Conservation (phyloP, 108 stramenopile species). For the Aurantiochytrium sp. region DNA sequence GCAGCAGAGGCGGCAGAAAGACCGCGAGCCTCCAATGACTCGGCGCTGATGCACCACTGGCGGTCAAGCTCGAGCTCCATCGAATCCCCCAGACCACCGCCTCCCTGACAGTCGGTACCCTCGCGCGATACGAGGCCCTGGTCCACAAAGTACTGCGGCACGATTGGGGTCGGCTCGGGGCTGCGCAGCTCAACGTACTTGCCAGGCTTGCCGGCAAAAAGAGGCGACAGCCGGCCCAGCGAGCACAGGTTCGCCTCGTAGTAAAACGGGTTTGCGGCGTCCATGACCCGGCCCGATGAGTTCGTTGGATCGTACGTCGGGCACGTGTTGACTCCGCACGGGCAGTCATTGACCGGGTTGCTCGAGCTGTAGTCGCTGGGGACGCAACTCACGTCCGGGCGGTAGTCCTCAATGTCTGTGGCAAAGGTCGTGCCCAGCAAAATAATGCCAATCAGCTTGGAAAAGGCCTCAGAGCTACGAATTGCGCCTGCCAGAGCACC, state of each 20-base stretch:
- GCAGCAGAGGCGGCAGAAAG: not conserved
- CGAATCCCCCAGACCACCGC: not conserved
- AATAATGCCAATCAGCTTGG: not conserved
- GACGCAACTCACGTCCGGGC: not conserved
- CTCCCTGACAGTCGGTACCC: not conserved
- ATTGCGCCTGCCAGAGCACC: not conserved
- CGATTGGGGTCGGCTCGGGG: not conserved
- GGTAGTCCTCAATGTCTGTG: not conserved
- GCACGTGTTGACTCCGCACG: not conserved
- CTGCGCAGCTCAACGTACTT: not conserved
- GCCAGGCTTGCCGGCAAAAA: not conserved
- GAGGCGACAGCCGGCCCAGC: not conserved
- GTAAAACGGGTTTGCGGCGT: not conserved
- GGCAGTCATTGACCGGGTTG: not conserved
- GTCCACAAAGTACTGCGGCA: not conserved
- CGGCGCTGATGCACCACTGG: not conserved
- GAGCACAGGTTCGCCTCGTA: not conserved
- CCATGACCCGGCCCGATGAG: not conserved
- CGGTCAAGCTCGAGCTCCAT: not conserved
- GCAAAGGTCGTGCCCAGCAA: not conserved
- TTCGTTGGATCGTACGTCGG: not conserved
- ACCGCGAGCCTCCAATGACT: not conserved
- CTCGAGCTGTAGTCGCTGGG: not conserved
- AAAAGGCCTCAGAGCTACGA: not conserved
- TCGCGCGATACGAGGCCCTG: not conserved